Base-by-base conservation (phyloP, 805 yeast genomes). In the Barnettozyma botsteinii region DNA sequence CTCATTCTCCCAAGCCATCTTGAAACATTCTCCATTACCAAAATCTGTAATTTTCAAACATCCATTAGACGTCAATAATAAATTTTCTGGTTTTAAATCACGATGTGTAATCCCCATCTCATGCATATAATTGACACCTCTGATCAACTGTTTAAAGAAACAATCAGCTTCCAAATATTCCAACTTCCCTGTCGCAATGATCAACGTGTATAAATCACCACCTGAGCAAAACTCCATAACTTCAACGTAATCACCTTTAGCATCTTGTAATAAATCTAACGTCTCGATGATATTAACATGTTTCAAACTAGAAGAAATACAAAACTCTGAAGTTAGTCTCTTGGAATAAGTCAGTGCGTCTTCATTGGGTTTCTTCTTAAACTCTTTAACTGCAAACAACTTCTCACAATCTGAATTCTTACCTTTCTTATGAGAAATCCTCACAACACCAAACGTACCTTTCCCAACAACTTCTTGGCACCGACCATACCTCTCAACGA, bases 401-500 rank as follows among this genome's bases (percentile, higher is more conserved):
- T 63, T 62, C 49, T 75, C 80, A n/a, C 66, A 69, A 20, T 48
- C 57, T 28, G 37, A 30, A 13, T 33, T 47, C 12, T 50, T 53
- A 9, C 64, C 49, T 52, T 75, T 78, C 59, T 82, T 82, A 66
- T 89, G 97, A 7, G 95, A 75, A 5, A 93, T 77, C 45, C 96
- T 71, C 17, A 91, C 98, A 33, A 87, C 86, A 15, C 98, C 98
- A 66, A 85, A 91, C 0, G 96, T 80, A 17, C 98, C 98, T 37
- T 85, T 75, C 20, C 98, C 98, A 47, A 93, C 76, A 35, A 89
- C 85, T 59, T 91, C 98, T 62, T 87, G 96, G 60, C 98, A 91
- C 38, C 84, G 74, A 31, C 98, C 98, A 60, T 91, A 91, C 58
- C 89, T 85, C 51, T 88, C 89, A 8, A 79, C 82, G 59, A 91